Evolutionary conservation across 2,329 filamentous ascomycete species (phyloP), one percentile per base, ranked within the genome.

Genomic region (Nectriaceae sp.): DNA sequence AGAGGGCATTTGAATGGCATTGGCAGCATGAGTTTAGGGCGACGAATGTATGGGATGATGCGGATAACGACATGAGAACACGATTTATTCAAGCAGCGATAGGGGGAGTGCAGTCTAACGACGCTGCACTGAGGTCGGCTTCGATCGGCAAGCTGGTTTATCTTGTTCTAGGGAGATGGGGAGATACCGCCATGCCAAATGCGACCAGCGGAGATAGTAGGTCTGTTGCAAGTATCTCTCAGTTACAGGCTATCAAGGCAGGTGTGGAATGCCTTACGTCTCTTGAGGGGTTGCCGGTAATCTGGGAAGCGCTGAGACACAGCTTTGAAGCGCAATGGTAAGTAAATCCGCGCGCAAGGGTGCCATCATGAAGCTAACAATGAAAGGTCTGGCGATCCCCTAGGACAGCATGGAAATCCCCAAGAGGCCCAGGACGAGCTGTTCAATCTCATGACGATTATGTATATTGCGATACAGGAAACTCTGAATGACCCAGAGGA

Each of bases 1-100:
- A 89, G 63, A 78, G 83, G 31, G 84, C 86, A 2, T 97, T 96
- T 64, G 83, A 91, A 55, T 82, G 83, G 65, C 82, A 86, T 63
- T 96, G 89, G 89, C 72, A 79, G 59, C 75, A 78, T 19, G 78
- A 82, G 37, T 61, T 61, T 4, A 62, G 60, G 33, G 63, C 54
- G 2, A 56, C 60, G 44, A 46, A 59, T 13, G 74, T 82, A 29
- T 96, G 91, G 90, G 76, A 84, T 44, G 80, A 85, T 35, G 82
- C 82, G 4, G 77, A 80, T 19, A 70, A 80, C 21, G 78, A 83
- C 50, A 74, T 75, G 43, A 76, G 79, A 50, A 68, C 72, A 48
- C 70, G 71, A 31, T 90, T 90, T 63, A 71, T 89, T 29, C 68
- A 74, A 50, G 71, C 73, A 18, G 74, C 82, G 33, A 72, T 87